Base-by-base conservation (phyloP, 441 rosid species). In the Syzygium syzygioides region DNA sequence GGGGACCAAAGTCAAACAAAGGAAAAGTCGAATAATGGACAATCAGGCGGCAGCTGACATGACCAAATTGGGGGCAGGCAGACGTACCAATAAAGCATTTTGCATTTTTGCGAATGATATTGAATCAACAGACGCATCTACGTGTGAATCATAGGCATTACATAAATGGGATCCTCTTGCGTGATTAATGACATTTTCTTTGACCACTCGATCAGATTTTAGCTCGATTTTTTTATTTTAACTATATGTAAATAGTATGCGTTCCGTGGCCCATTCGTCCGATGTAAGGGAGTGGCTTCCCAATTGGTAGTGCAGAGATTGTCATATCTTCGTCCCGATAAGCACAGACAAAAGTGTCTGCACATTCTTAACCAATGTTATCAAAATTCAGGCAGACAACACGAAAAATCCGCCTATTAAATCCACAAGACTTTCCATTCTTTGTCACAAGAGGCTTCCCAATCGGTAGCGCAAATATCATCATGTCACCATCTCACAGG, bases 261-360 rank as follows among this genome's bases (percentile, higher is more conserved):
- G 3, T 11, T 41, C 3, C 6, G 12, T 23, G 83, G 83, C 6
- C 17, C n/a, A 7, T 23, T 6, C 23, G 10, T 37, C 83, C 9
- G 25, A 20, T 6, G 7, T 2, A 23, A 13, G 52, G 28, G 17
- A 20, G 9, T 6, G 26, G 83, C 15, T 76, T 37, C 52, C n/a
- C n/a, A 12, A 76, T 15, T 0, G 4, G 32, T 30, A 4, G 18
- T 30, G 76, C 17, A 4, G 17, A 64, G 17, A 8, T 30, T 4
- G 17, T 30, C 76, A 14, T 0, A 12, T 64, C 76, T 4, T 23
- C 23, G 7, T 15, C 10, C 9, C 23, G 34, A 64, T 0, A 4
- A 3, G 4, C 1, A 2, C 2, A 1, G 10, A 10, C 0, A 18
- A 64, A 30, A 15, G 30, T 64, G 23, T 30, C 1, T 64, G 1